These are phyloP conservation scores for Globisporangium emineosum DNA, from an alignment of 352 stramenopile species.

Conservation along the genomic window DNA sequence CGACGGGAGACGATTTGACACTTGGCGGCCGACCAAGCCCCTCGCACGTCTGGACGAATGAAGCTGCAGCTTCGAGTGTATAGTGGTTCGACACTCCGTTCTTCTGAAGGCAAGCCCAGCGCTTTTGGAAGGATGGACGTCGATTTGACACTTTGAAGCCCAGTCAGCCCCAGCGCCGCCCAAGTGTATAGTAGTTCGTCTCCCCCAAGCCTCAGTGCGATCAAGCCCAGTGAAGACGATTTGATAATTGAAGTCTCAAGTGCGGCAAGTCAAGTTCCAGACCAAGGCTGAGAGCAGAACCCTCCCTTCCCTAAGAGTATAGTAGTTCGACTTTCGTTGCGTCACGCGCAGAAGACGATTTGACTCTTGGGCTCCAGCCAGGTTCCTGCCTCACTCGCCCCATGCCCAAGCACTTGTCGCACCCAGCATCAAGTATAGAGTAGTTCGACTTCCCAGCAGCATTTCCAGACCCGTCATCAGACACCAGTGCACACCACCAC, in stretches of 20 bases:
- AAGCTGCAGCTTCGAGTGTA: background rate
- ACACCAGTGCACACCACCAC: background rate
- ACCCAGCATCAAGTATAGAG: background rate
- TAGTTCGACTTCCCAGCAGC: slow-evolving; percentile 6
- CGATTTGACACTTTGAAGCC: slow-evolving; percentile 8
- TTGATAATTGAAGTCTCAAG: slow-evolving; percentile 1
- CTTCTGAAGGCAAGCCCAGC: background rate
- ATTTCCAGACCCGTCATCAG: background rate
- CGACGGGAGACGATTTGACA: slow-evolving; percentile 9
- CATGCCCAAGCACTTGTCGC: background rate
- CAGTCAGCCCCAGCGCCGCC: background rate
- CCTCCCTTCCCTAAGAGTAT: background rate
- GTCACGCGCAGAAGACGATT: slow-evolving; percentile 3
- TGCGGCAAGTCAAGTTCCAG: background rate
- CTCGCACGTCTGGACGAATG: background rate
- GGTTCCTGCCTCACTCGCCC: background rate
- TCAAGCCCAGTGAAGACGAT: background rate
- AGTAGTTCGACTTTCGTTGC: slow-evolving; percentile 11
- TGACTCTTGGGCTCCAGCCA: slow-evolving; percentile 2
- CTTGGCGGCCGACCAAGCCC: background rate
- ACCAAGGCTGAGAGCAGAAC: background rate
- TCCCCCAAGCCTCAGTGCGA: background rate
- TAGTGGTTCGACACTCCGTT: slow-evolving; percentile 7
- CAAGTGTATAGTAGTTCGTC: slow-evolving; percentile 11
- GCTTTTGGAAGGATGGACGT: background rate